These are phyloP conservation scores for Austroboletus niveus DNA, from an alignment of 1,284 basidiomycete species.

Conservation along the genomic window DNA sequence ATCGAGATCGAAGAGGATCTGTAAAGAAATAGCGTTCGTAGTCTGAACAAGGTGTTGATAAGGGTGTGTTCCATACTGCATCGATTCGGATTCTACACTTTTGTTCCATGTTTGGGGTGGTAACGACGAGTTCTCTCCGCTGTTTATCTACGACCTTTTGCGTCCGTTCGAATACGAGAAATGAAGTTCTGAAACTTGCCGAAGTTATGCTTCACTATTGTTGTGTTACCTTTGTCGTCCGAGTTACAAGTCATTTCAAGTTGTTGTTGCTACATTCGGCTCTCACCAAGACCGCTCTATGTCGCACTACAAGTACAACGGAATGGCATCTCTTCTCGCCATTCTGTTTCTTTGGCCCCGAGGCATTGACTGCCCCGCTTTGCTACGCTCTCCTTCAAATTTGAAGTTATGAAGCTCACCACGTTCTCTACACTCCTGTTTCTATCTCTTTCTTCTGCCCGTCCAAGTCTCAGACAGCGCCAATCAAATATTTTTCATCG, in stretches of 20 bases:
- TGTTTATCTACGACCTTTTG: background rate
- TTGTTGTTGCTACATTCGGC: conserved; percentile 5
- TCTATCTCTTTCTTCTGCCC: conserved; percentile 21
- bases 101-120: conserved; percentile 16
- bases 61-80: conserved; percentile 20
- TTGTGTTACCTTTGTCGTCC: background rate
- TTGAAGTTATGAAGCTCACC: no score
- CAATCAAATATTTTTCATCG: conserved; percentile 38
- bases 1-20: conserved; percentile 72
- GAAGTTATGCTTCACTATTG: background rate
- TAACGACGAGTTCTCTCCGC: background rate
- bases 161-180: background rate
- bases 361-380: conserved; percentile 26
- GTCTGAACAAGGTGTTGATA: background rate
- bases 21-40: conserved; percentile 12
- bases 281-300: conserved; percentile 1
- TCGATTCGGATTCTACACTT: conserved; percentile 12
- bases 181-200: background rate
- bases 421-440: no score
- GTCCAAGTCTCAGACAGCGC: conserved; percentile 36
- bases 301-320: no score
- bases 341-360: background rate
- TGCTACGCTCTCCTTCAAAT: background rate
- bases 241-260: background rate
- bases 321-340: background rate